phyloP scores from a whole-genome alignment of 164 flowering plant genomes.

The Aristolochia fimbriata region DNA sequence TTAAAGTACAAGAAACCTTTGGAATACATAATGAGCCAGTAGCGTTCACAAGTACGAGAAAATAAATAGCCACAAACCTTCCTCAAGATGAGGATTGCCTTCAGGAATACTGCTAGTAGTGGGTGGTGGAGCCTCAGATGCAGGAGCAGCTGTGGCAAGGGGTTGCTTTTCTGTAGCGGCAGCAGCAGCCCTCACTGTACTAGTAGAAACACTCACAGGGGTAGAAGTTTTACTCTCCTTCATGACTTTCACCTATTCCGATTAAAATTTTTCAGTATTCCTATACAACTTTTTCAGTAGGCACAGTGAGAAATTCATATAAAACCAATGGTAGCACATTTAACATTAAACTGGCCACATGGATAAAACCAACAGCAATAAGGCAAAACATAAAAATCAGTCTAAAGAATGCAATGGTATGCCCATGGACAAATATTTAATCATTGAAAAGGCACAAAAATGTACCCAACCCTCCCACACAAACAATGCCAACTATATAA shows the following conservation, averaged over 20 bases:
- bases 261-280: not conserved
- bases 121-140: slow-evolving; percentile 25
- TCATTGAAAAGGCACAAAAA: no score
- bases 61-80: slow-evolving; percentile 27
- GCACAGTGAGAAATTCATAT: not conserved
- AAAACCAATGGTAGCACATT: no score
- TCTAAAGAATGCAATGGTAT: no score
- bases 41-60: not conserved
- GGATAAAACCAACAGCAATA: no score
- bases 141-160: slow-evolving; percentile 15
- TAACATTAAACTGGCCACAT: no score
- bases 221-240: slow-evolving; percentile 25
- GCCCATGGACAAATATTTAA: no score
- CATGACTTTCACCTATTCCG: slow-evolving; percentile 29
- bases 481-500: no score
- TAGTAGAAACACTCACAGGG: slow-evolving; percentile 34
- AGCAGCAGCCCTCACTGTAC: slow-evolving; percentile 18
- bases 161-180: slow-evolving; percentile 26
- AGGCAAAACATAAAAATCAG: no score
- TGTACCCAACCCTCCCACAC: no score
- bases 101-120: slow-evolving; percentile 16
- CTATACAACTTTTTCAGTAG: not conserved
- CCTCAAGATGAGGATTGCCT: slow-evolving; percentile 26
- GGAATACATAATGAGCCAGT: not conserved
- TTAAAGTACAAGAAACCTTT: not conserved